Evolutionary conservation across 2,329 filamentous ascomycete species (phyloP).

Genomic region (Lasiodiplodia sp.): DNA sequence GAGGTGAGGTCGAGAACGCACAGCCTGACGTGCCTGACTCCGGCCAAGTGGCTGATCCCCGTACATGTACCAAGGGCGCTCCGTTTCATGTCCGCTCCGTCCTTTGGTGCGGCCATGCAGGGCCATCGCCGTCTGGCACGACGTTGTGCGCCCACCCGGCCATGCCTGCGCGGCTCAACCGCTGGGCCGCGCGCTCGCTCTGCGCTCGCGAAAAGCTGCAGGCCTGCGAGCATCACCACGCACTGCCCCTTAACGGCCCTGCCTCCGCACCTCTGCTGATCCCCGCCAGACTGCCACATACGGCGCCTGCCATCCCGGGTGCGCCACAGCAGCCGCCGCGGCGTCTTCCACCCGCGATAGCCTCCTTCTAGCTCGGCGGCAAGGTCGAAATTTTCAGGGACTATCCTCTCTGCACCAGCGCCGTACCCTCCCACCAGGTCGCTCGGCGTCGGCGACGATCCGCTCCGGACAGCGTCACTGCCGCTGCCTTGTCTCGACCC

Average conservation of each 20-base stretch:
- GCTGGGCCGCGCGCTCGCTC: slow-evolving; percentile 7
- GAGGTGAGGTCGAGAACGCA: slow-evolving; percentile 15
- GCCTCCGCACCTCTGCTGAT: slow-evolving; percentile 16
- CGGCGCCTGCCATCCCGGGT: not conserved
- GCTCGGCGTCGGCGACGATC: too few relatives aligned
- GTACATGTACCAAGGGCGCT: not conserved
- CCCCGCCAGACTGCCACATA: slow-evolving; percentile 12
- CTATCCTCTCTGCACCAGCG: slow-evolving; percentile 5
- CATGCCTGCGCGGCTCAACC: not conserved
- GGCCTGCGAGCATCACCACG: not conserved
- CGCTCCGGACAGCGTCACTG: not conserved
- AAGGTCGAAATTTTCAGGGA: slow-evolving; percentile 3
- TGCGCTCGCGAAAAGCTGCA: slow-evolving; percentile 11
- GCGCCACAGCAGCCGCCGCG: slow-evolving; percentile 17
- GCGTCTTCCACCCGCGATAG: slow-evolving; percentile 12
- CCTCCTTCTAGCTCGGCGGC: slow-evolving; percentile 5
- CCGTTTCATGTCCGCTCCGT: slow-evolving; percentile 10
- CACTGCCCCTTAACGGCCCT: slow-evolving; percentile 14
- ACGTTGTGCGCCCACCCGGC: slow-evolving; percentile 18
- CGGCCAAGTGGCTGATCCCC: slow-evolving; percentile 4
- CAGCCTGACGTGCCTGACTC: not conserved
- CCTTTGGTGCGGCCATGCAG: slow-evolving; percentile 13
- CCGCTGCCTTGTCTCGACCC: not conserved
- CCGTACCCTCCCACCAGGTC: not conserved
- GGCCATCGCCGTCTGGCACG: slow-evolving; percentile 1